Base-by-base conservation (phyloP, 1,284 basidiomycete genomes). In the Melampsora abietis-canadensis region DNA sequence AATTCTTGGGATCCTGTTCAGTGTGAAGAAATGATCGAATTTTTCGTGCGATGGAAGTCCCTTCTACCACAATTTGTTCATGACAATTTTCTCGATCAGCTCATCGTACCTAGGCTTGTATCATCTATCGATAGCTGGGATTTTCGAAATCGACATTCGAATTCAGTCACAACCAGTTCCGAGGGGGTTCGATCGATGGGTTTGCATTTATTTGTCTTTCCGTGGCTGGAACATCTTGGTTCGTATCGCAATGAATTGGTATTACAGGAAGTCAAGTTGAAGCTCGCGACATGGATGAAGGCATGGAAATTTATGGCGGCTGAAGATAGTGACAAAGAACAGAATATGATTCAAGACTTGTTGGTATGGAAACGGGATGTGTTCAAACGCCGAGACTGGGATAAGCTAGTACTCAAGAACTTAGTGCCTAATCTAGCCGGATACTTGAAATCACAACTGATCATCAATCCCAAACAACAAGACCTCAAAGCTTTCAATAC, bases 11-110 rank as follows among this genome's bases (percentile, higher is more conserved):
- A 87, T 19, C 88, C 93, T 0, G 83, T 86, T 54, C 83, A 88
- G 47, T 88, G 94, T 2, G 84, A 87, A 10, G 87, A 90, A 8
- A 92, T 89, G 4, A 88, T 97, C 40, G 87, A 87, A 48, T 84
- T 99, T 0, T 90, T 94, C 80, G 91, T 96, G 81, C 86, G 88
- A 0, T 98, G 96, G 96, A 87, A 88, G 2, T 85, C 87, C 0
- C 87, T 96, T 68, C 85, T 98, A 0, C 96, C 96, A 0, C 85
- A 85, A 0, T 99, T 98, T 83, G 89, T 98, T 76, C 87, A 87
- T 60, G 95, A 98, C 83, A 99, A 98, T 81, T 85, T 98, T 75
- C 86, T 98, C 74, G 93, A 98, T 80, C 96, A 99, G 82, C 88
- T 99, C 34, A 86, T 98, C 57, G 83, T 98, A 19, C 96, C 96